phyloP scores from a whole-genome alignment of 1,139 yeast species.

The Debaryomycetaceae sp. region DNA sequence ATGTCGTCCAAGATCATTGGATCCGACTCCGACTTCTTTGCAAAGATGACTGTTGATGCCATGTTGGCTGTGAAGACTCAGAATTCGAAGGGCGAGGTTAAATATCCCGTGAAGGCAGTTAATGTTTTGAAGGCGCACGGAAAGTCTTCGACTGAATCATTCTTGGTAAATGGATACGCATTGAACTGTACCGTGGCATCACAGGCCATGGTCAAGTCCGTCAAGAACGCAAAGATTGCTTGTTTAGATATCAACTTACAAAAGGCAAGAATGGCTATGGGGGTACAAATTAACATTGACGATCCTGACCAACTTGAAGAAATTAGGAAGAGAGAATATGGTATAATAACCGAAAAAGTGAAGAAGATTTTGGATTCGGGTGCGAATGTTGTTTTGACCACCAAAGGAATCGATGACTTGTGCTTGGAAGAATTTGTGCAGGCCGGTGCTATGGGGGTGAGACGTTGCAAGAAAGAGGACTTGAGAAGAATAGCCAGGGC shows the following conservation, averaged over 20 bases:
- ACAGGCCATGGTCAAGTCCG: slow-evolving; percentile 86
- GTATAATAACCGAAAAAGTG: slow-evolving; percentile 84
- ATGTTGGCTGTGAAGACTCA: slow-evolving; percentile 93
- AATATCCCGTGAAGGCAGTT: slow-evolving; percentile 97
- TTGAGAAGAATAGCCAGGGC: slow-evolving; percentile 96
- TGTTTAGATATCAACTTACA: slow-evolving; percentile 92
- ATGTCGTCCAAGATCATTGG: slow-evolving; percentile 98
- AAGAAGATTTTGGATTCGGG: slow-evolving; percentile 87
- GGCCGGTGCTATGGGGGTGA: slow-evolving; percentile 94
- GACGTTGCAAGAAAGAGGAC: slow-evolving; percentile 97
- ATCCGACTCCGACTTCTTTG: slow-evolving; percentile 88
- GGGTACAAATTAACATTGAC: slow-evolving; percentile 93
- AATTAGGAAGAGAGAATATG: slow-evolving; percentile 91
- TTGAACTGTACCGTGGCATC: slow-evolving; percentile 96
- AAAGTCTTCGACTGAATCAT: slow-evolving; percentile 81
- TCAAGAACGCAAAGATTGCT: slow-evolving; percentile 81
- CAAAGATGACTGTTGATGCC: slow-evolving; percentile 91
- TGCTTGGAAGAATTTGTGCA: slow-evolving; percentile 95
- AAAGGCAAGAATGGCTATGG: slow-evolving; percentile 97
- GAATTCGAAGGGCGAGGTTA: slow-evolving; percentile 81
- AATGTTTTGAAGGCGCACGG: slow-evolving; percentile 97
- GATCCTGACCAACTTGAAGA: slow-evolving; percentile 98
- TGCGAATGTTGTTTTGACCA: slow-evolving; percentile 93
- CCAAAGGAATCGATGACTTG: slow-evolving; percentile 97
- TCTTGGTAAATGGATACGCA: slow-evolving; percentile 90